These are phyloP conservation scores for Albizia julibrissin DNA, from an alignment of 306 rosid species.

Conservation along the genomic window DNA sequence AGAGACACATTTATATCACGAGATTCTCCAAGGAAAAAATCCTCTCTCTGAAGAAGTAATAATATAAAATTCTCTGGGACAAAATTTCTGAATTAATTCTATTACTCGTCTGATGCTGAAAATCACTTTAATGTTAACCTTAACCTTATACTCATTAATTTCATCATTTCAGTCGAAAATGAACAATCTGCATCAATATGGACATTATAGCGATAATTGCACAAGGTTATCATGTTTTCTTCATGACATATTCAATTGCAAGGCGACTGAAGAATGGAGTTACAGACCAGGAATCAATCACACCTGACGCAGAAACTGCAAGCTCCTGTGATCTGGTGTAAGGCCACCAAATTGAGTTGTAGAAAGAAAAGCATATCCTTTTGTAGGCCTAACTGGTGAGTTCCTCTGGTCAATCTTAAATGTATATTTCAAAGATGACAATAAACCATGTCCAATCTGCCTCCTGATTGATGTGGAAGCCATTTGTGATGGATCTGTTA, in stretches of 20 bases:
- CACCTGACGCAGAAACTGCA: slow-evolving; percentile 89
- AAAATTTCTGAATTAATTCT: slow-evolving; percentile 15
- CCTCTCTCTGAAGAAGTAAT: slow-evolving; percentile 1
- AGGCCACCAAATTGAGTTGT: slow-evolving; percentile 92
- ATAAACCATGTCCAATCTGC: slow-evolving; percentile 92
- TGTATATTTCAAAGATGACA: slow-evolving; percentile 84
- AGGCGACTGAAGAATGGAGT: slow-evolving; percentile 29
- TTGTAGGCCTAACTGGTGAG: slow-evolving; percentile 75
- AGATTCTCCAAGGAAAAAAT: background rate
- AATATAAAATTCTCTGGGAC: slow-evolving; percentile 10
- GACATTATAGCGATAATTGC: slow-evolving; percentile 18
- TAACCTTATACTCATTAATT: slow-evolving; percentile 4
- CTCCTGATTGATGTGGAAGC: slow-evolving; percentile 89
- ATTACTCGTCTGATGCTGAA: slow-evolving; percentile 16
- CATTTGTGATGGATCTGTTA: slow-evolving; percentile 85
- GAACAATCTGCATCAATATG: slow-evolving; percentile 10
- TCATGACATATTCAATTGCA: slow-evolving; percentile 26
- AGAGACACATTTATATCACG: background rate
- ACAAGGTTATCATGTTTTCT: slow-evolving; percentile 13
- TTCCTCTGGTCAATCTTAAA: slow-evolving; percentile 78
- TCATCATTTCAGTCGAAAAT: background rate
- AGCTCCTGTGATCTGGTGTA: slow-evolving; percentile 81
- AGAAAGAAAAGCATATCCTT: slow-evolving; percentile 88
- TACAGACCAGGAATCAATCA: slow-evolving; percentile 24
- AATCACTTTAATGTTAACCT: slow-evolving; percentile 19